phyloP scores from a whole-genome alignment of 352 stramenopile species.

The Phytophthora hibernalis region DNA sequence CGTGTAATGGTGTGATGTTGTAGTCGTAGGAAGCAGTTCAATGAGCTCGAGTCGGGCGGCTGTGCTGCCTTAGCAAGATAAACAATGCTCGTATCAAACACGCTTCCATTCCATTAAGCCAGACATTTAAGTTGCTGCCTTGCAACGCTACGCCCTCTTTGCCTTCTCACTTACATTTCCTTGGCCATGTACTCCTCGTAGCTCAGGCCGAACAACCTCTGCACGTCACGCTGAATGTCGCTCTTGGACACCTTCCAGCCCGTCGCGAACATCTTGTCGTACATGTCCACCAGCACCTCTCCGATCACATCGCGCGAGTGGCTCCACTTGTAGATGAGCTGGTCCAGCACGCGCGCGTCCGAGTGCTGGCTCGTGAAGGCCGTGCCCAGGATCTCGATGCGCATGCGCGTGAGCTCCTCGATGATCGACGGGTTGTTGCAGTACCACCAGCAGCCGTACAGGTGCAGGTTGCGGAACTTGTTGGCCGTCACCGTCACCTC shows the following conservation, averaged over 20 bases:
- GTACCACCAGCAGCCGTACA: constrained; percentile 97
- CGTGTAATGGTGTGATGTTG: too few relatives aligned
- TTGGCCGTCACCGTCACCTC: constrained; percentile 93
- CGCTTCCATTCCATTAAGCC: not conserved
- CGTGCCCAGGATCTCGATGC: constrained; percentile 94
- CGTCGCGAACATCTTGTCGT: constrained; percentile 82
- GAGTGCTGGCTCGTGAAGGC: constrained; percentile 95
- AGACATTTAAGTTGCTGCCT: not conserved
- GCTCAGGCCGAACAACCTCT: constrained; percentile 84
- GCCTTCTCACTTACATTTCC: constrained; percentile 18
- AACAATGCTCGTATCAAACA: not conserved
- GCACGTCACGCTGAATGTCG: constrained; percentile 85
- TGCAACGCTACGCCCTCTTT: not conserved
- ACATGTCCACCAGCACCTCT: constrained; percentile 89
- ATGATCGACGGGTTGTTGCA: constrained; percentile 97
- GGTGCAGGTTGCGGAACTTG: constrained; percentile 95
- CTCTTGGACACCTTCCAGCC: constrained; percentile 88
- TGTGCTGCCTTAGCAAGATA: not conserved
- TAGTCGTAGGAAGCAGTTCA: too few relatives aligned
- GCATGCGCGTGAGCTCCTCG: constrained; percentile 85
- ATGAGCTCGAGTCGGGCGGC: too few relatives aligned
- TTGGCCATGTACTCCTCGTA: constrained; percentile 96
- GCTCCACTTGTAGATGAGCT: constrained; percentile 96
- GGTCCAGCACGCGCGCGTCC: constrained; percentile 94
- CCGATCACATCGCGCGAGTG: constrained; percentile 93